A percentile compares a stretch with the other conserved stretches of the same genome.
phyloP scores from a whole-genome alignment of 768 basidiomycete genomes.

The Cystofilobasidium bisporidii region DNA sequence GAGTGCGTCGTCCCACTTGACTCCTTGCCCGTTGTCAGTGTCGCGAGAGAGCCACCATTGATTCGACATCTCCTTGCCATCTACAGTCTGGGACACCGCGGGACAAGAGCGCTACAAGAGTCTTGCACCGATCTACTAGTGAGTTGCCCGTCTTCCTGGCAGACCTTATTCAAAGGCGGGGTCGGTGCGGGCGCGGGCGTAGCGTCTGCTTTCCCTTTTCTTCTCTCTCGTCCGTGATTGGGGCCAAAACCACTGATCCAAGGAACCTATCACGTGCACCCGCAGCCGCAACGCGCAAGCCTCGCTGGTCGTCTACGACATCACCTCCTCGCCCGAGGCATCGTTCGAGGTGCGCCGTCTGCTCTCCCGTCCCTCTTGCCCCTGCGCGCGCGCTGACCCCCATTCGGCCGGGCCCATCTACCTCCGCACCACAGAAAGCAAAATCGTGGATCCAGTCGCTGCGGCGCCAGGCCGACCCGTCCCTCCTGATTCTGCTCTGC shows the following conservation, averaged over 20 bases:
- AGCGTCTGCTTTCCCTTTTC: not conserved
- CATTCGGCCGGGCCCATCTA: no score
- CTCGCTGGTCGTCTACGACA: conserved; percentile 49
- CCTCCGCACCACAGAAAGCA: conserved; percentile 92
- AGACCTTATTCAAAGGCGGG: no score
- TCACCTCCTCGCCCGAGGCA: conserved; percentile 57
- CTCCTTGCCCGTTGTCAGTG: not conserved
- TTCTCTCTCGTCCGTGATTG: no score
- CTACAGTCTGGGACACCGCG: conserved; percentile 59
- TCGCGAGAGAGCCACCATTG: no score
- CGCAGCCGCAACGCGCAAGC: not conserved
- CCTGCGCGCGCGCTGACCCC: no score
- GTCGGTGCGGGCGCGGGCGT: no score
- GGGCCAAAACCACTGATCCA: no score
- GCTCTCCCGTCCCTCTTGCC: no score
- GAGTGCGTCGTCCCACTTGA: not conserved
- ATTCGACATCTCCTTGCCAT: no score
- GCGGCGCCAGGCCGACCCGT: conserved; percentile 93
- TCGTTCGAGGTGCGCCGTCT: conserved; percentile 26
- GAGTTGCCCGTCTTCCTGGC: no score
- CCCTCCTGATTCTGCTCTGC: conserved; percentile 88
- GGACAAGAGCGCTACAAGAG: conserved; percentile 63
- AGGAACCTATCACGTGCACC: no score
- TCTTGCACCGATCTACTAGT: conserved; percentile 85
- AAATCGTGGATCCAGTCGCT: conserved; percentile 93